Percentiles rank a stretch among this genome's conserved stretches.
Evolutionary conservation across 2,329 filamentous ascomycete species (phyloP).

Genomic region (Botryotinia globosa): DNA sequence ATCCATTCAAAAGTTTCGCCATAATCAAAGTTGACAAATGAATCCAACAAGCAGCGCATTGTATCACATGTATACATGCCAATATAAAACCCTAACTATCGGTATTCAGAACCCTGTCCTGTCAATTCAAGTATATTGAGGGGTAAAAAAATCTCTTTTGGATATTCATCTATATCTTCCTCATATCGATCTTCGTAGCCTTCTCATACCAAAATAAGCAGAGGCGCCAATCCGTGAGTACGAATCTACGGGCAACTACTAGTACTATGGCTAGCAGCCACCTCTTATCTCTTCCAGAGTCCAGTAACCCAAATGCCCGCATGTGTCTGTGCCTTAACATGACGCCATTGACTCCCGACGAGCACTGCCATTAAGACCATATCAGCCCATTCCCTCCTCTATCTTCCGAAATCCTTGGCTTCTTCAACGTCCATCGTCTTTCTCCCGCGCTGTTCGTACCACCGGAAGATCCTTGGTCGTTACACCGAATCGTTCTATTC

Average conservation of each 20-base stretch:
- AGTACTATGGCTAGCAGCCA: conserved; percentile 5
- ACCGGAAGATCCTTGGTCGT: conserved; percentile 16
- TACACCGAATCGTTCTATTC: conserved; percentile 4
- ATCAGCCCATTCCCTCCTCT: background rate
- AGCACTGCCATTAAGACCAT: conserved; percentile 18
- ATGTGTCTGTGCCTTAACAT: conserved; percentile 20
- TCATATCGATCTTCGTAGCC: background rate
- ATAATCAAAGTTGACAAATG: background rate
- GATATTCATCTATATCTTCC: background rate
- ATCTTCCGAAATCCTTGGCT: background rate
- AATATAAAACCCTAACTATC: background rate
- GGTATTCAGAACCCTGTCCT: background rate
- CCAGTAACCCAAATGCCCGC: background rate
- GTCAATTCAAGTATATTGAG: conserved; percentile 5
- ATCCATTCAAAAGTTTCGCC: background rate
- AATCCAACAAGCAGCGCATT: background rate
- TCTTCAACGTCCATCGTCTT: background rate
- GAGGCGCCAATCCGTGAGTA: background rate
- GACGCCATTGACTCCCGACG: conserved; percentile 25
- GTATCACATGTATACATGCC: background rate
- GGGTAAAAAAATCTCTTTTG: background rate
- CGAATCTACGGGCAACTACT: background rate
- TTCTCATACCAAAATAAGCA: conserved; percentile 5
- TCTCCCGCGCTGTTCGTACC: conserved; percentile 5
- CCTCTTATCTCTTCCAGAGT: background rate